A percentile compares a stretch with the other conserved stretches of the same genome.
These are phyloP conservation scores for Paratrypanosoma confusum DNA, from an alignment of 208 protist species.

Conservation along the genomic window DNA sequence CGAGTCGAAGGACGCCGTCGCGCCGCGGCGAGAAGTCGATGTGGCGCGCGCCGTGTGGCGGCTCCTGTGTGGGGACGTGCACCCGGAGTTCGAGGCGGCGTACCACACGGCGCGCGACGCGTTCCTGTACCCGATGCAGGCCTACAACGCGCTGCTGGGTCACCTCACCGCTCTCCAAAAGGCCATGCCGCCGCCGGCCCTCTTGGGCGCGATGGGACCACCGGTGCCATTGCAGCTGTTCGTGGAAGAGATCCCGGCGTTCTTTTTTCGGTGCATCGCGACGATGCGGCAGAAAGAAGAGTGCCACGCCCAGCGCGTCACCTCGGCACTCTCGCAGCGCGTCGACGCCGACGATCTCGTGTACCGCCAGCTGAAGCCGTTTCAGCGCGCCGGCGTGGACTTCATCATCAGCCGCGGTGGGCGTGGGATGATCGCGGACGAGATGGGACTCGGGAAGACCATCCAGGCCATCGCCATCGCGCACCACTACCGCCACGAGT, in stretches of 20 bases:
- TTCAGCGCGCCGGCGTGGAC: slow-evolving; percentile 69
- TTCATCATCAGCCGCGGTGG: slow-evolving; percentile 71
- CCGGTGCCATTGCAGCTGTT: slow-evolving; percentile 10
- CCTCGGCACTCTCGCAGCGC: slow-evolving; percentile 9
- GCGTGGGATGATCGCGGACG: slow-evolving; percentile 90
- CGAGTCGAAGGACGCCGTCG: background rate
- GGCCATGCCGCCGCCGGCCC: background rate
- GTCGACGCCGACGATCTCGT: slow-evolving; percentile 54
- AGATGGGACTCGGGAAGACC: slow-evolving; percentile 97
- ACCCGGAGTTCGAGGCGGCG: slow-evolving; percentile 15
- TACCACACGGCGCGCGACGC: slow-evolving; percentile 42
- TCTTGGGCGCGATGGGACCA: slow-evolving; percentile 14
- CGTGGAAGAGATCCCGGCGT: slow-evolving; percentile 60
- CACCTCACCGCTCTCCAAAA: background rate
- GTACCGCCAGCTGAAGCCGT: slow-evolving; percentile 55
- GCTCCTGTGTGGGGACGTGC: background rate
- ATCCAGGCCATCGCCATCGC: slow-evolving; percentile 91
- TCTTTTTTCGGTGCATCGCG: slow-evolving; percentile 68
- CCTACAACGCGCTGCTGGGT: slow-evolving; percentile 34
- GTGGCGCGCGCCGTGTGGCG: background rate
- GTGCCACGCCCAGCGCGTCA: slow-evolving; percentile 26
- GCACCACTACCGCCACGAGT: slow-evolving; percentile 86
- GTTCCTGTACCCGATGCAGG: slow-evolving; percentile 55
- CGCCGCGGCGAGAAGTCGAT: too few relatives aligned
- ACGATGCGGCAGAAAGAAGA: slow-evolving; percentile 19